These are phyloP conservation scores for Aeminium ludgeri DNA, from an alignment of 495 filamentous ascomycete species.

Conservation along the genomic window DNA sequence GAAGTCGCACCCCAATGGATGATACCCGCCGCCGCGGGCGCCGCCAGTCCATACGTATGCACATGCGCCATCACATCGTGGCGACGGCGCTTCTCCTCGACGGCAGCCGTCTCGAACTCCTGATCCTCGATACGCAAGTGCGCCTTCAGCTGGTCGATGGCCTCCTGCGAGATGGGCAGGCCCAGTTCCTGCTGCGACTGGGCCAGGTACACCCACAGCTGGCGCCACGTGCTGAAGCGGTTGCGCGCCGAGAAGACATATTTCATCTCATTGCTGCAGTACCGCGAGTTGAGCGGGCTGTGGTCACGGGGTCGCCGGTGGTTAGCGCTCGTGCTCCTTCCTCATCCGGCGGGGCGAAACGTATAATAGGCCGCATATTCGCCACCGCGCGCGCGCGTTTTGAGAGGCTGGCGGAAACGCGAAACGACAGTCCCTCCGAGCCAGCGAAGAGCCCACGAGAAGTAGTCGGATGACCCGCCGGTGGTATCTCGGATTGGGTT, in stretches of 20 bases:
- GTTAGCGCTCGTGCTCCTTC: no score
- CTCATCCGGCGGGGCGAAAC: no score
- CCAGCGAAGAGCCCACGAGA: no score
- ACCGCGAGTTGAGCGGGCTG: constrained; percentile 27
- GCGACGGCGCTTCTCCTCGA: constrained; percentile 63
- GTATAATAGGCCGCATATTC: no score
- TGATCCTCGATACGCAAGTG: constrained; percentile 59
- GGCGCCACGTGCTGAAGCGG: constrained; percentile 28
- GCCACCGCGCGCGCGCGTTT: no score
- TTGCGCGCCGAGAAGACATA: constrained; percentile 26
- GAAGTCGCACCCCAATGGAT: constrained; percentile 62
- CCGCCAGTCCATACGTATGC: constrained; percentile 52
- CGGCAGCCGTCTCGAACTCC: constrained; percentile 58
- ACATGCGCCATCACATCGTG: constrained; percentile 48
- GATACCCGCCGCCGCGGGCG: constrained; percentile 70
- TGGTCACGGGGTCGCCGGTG: not conserved
- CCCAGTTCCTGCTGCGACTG: constrained; percentile 21
- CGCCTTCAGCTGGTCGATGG: constrained; percentile 32
- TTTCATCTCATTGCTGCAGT: constrained; percentile 26
- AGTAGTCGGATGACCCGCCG: no score
- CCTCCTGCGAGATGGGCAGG: constrained; percentile 18
- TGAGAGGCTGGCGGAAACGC: no score
- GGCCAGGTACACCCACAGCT: constrained; percentile 29
- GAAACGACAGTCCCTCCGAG: no score
- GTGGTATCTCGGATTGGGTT: no score